Evolutionary conservation across 148 eudicot species (phyloP), one percentile per base, ranked within the genome.

Genomic region (Diospyros lotus): DNA sequence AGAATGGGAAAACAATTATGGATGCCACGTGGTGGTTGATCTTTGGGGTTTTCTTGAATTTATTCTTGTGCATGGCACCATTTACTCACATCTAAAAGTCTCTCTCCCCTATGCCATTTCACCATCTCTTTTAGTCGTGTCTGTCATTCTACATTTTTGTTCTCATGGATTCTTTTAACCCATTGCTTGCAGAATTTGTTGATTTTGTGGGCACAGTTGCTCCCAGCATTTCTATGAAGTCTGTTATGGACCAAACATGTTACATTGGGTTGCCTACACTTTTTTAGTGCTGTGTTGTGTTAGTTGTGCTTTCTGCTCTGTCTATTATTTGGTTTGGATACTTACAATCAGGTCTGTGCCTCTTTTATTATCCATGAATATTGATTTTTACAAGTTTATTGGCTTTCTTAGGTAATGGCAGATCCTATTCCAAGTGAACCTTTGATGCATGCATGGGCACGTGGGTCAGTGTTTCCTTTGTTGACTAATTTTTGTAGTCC

Each of bases 351-450:
- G 7, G 55, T 71, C 4, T 66, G 8, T 56, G 51, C 15, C 58
- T 55, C 46, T 55, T 18, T 13, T 61, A 62, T 42, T 62, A 48
- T 51, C 42, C 18, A 41, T 38, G 66, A 28, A 28, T 28, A 28
- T 13, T 56, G 50, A 52, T 73, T 64, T 46, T 60, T 45, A 15
- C 15, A 6, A 13, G 50, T 53, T 64, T 75, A 69, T 58, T 59
- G 60, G 28, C 44, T 42, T 11, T 61, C 64, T 43, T 40, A 77
- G 94, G 91, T 90, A 67, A 88, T 88, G 92, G 85, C 86, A 2
- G 92, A 90, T 73, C 95, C 95, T 2, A 91, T 89, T 77, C 96
- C 96, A 6, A 91, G 89, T 76, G 89, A 91, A 61, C 96, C 96
- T 48, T 75, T 83, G 42, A 56, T 84, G 82, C 80, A 89, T 59